Percentiles rank a stretch among this genome's conserved stretches.
Conservation (phyloP, 352 stramenopile species). For the Phytopythium ostracodes region DNA sequence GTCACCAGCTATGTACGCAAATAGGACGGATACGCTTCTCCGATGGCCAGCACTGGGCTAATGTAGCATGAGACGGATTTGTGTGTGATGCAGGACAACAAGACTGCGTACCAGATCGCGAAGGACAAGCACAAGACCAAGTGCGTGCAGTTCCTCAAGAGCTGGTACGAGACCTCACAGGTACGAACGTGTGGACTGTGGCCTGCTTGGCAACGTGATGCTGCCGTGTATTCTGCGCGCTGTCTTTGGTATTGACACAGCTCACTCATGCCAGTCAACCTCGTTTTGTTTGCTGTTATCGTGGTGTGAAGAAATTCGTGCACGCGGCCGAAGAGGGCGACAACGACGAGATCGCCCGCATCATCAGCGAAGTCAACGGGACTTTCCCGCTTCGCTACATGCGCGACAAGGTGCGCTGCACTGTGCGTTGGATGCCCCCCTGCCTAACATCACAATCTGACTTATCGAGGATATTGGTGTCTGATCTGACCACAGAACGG, state of each 20-base stretch:
- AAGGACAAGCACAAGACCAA: slow-evolving; percentile 89
- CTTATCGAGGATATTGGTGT: background rate
- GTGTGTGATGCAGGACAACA: slow-evolving; percentile 59
- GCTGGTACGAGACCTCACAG: slow-evolving; percentile 86
- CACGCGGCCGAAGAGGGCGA: slow-evolving; percentile 79
- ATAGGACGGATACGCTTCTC: background rate
- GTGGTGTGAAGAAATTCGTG: slow-evolving; percentile 59
- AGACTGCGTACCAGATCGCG: slow-evolving; percentile 83
- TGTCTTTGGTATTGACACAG: background rate
- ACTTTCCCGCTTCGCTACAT: slow-evolving; percentile 76
- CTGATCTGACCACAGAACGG: slow-evolving; percentile 44
- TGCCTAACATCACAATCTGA: background rate
- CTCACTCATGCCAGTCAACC: background rate
- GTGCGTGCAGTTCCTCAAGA: slow-evolving; percentile 85
- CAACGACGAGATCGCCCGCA: slow-evolving; percentile 71
- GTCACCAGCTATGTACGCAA: slow-evolving; percentile 83
- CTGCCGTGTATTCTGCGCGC: background rate
- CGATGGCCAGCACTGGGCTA: background rate
- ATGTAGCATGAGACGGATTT: background rate
- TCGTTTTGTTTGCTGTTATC: background rate
- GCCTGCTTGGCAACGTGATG: background rate
- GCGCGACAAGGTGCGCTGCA: slow-evolving; percentile 81
- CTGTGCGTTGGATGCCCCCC: background rate
- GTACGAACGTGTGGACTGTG: slow-evolving; percentile 18
- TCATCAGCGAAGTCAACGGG: slow-evolving; percentile 78